Evolutionary conservation across 768 basidiomycete genomes (phyloP).

Genomic region (Pleurotus tuoliensis): DNA sequence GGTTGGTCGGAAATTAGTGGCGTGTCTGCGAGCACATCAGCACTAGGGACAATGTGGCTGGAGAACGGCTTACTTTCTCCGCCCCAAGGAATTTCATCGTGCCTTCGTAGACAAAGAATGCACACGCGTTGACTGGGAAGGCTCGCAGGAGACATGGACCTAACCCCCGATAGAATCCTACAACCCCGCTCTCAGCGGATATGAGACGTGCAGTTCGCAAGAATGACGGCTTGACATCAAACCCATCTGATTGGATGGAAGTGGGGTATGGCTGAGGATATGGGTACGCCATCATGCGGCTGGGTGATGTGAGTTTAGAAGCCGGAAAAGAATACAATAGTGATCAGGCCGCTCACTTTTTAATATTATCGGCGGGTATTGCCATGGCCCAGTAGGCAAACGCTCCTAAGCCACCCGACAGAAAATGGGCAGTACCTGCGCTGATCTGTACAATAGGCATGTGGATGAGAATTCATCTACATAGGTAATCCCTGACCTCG

Average conservation of each 20-base stretch:
- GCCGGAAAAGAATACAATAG: neutral
- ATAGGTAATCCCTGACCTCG: conserved; percentile 34
- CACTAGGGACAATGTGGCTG: neutral
- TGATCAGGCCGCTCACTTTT: conserved; percentile 51
- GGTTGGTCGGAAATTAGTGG: neutral
- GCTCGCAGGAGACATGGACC: conserved; percentile 67
- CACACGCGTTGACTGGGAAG: conserved; percentile 77
- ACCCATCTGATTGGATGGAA: conserved; percentile 16
- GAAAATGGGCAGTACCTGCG: conserved; percentile 57
- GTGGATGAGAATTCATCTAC: neutral
- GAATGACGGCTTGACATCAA: conserved; percentile 42
- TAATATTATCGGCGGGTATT: conserved; percentile 77
- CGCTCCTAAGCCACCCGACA: conserved; percentile 59
- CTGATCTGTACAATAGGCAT: conserved; percentile 40
- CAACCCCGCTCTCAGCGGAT: conserved; percentile 44
- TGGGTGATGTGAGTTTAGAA: conserved; percentile 18
- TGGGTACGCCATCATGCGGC: conserved; percentile 64
- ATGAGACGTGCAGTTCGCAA: conserved; percentile 48
- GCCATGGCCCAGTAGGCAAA: conserved; percentile 67
- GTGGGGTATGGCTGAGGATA: conserved; percentile 39
- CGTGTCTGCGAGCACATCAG: conserved; percentile 5
- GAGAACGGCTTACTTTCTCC: conserved; percentile 46
- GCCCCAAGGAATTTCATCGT: conserved; percentile 63
- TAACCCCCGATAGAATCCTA: conserved; percentile 64
- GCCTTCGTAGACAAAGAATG: conserved; percentile 76